Base-by-base conservation (phyloP, 208 protist genomes). In the Novymonas esmeraldas region DNA sequence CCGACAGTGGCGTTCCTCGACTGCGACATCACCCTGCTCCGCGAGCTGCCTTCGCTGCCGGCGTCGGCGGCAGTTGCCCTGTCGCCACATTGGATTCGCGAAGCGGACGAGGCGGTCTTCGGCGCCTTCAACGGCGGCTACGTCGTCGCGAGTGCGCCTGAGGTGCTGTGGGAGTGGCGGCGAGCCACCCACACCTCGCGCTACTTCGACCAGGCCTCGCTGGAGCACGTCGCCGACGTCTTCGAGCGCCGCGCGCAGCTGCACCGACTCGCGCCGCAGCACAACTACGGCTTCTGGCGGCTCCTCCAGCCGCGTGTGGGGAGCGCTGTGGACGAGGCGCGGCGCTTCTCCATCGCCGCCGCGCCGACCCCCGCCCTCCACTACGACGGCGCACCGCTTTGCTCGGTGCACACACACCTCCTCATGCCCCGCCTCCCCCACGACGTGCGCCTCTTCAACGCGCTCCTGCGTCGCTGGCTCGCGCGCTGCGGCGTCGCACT, bases 281-380 rank as follows among this genome's bases (percentile, higher is more conserved):
- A 89, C 73, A 95, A 95, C 72, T 95, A 92, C 67, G 87, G 87
- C 0, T 95, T 84, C 60, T 95, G 90, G 90, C 84, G 90, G n/a
- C 62, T 95, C 29, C 71, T 90, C 41, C 87, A 93, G 48, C 63
- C 77, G 4, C 58, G 51, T 2, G 42, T 60, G 3, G 66, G 60
- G 1, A 67, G 68, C 44, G 56, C 72, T 18, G 34, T 64, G 0
- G 50, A 67, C 0, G 82, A 94, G 56, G 83, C 78, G 11, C 36
- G 31, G 24, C 52, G 80, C 38, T 94, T 94, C 62, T 82, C 81
- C 50, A 84, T 92, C 31, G 39, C 58, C n/a, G 10, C 28, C 3
- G 34, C 20, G 33, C 44, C 28, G 3, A 57, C 26, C 6, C 6
- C 58, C 11, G 58, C 50, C 2, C 38, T 95, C 18, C 78, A 66